Conservation (phyloP, 768 basidiomycete genomes). For the Lepiota brunneoincarnata region DNA sequence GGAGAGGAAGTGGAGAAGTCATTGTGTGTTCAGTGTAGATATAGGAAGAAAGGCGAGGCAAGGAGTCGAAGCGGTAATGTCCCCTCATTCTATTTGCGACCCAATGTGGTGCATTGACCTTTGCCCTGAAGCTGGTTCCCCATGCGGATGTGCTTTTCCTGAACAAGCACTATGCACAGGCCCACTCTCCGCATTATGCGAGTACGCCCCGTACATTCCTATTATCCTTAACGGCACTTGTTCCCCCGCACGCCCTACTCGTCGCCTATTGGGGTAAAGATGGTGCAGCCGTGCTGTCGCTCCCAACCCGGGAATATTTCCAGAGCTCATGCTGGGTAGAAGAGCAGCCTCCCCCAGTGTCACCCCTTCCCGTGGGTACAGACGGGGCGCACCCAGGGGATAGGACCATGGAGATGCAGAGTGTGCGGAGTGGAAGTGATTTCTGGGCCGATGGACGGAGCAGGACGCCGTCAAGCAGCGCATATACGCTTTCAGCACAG, state of each 20-base stretch:
- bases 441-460: slow-evolving; percentile 69
- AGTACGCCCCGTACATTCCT: slow-evolving; percentile 74
- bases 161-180: slow-evolving; percentile 67
- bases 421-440: slow-evolving; percentile 67
- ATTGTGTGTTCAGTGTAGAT: slow-evolving; percentile 81
- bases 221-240: slow-evolving; percentile 65
- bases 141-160: slow-evolving; percentile 84
- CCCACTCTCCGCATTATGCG: slow-evolving; percentile 55
- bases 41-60: slow-evolving; percentile 71
- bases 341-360: slow-evolving; percentile 30
- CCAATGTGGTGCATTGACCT: background rate
- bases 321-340: slow-evolving; percentile 83
- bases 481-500: slow-evolving; percentile 41
- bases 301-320: slow-evolving; percentile 84
- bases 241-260: slow-evolving; percentile 73
- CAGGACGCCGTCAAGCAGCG: slow-evolving; percentile 53
- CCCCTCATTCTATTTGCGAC: slow-evolving; percentile 1
- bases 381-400: slow-evolving; percentile 15
- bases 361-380: slow-evolving; percentile 12
- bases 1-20: slow-evolving; percentile 80
- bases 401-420: slow-evolving; percentile 27
- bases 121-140: slow-evolving; percentile 60
- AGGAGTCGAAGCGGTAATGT: slow-evolving; percentile 75
- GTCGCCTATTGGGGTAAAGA: slow-evolving; percentile 79
- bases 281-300: slow-evolving; percentile 75